Evolutionary conservation across 2,329 filamentous ascomycete genomes (phyloP).

Genomic region (Colletotrichum sp.): DNA sequence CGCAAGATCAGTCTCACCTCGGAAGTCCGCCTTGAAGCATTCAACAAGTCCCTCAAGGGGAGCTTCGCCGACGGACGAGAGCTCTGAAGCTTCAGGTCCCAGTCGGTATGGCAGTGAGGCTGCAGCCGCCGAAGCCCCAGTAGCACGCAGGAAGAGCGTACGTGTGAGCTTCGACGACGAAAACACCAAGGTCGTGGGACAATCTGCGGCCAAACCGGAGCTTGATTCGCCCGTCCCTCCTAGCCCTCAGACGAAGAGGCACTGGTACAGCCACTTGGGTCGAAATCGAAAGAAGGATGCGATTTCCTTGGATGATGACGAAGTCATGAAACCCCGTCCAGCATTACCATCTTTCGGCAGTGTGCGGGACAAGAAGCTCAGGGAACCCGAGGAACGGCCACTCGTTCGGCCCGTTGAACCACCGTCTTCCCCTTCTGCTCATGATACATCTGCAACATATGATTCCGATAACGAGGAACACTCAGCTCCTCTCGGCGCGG

Average conservation of each 20-base stretch:
- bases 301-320: slow-evolving; percentile 59
- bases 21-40: slow-evolving; percentile 78
- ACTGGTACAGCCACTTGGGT: slow-evolving; percentile 51
- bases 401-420: slow-evolving; percentile 58
- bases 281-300: slow-evolving; percentile 56
- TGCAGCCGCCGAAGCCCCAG: slow-evolving; percentile 34
- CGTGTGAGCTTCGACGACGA: slow-evolving; percentile 82
- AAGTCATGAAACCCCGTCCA: slow-evolving; percentile 75
- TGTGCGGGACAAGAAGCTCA: slow-evolving; percentile 65
- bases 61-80: slow-evolving; percentile 53
- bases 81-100: slow-evolving; percentile 47
- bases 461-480: slow-evolving; percentile 29
- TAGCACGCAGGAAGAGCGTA: slow-evolving; percentile 64
- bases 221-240: slow-evolving; percentile 41
- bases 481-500: slow-evolving; percentile 45
- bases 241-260: slow-evolving; percentile 42
- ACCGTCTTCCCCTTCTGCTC: slow-evolving; percentile 29
- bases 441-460: slow-evolving; percentile 26
- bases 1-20: slow-evolving; percentile 73
- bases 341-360: slow-evolving; percentile 78
- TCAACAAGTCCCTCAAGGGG: slow-evolving; percentile 56
- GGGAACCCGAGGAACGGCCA: slow-evolving; percentile 58
- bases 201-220: slow-evolving; percentile 42
- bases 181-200: slow-evolving; percentile 57
- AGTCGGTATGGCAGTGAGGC: slow-evolving; percentile 24